Conservation (phyloP, 2,329 filamentous ascomycete species). For the Aquanectria penicillioides region DNA sequence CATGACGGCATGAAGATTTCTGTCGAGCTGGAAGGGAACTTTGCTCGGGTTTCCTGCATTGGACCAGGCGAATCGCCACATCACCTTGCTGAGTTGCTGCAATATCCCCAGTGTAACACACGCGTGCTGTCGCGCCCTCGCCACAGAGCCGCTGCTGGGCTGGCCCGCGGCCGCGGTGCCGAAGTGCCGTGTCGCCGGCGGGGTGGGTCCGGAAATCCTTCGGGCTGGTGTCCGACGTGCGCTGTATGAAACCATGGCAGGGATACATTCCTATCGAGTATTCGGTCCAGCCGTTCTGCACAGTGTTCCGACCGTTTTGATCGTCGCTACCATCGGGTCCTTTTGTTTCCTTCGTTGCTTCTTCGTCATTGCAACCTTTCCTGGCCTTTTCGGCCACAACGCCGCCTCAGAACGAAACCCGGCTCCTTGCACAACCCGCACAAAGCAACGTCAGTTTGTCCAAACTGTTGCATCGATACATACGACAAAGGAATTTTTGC, state of each 20-base stretch:
- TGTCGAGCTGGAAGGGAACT: neutral
- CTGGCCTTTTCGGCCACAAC: no score
- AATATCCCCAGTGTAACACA: neutral
- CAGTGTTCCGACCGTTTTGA: neutral
- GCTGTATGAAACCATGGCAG: conserved; percentile 15
- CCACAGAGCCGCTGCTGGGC: conserved; percentile 5
- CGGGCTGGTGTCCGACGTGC: conserved; percentile 16
- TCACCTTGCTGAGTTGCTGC: neutral
- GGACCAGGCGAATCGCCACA: conserved; percentile 11
- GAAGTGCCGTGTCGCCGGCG: conserved; percentile 25
- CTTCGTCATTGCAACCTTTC: no score
- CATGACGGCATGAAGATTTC: neutral
- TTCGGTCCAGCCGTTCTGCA: neutral
- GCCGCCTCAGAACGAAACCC: neutral
- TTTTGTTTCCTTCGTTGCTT: neutral
- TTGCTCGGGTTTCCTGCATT: conserved; percentile 25
- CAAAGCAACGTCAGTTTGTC: no score
- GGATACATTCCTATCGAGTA: neutral
- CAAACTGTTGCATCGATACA: no score
- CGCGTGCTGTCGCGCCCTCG: conserved; percentile 14
- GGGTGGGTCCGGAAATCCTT: conserved; percentile 30
- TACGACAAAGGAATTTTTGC: neutral
- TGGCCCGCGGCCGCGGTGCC: conserved; percentile 9
- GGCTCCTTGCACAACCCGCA: neutral
- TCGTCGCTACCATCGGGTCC: neutral